phyloP scores from a whole-genome alignment of 345 rosid genomes.

The Bruguiera gymnorhiza region DNA sequence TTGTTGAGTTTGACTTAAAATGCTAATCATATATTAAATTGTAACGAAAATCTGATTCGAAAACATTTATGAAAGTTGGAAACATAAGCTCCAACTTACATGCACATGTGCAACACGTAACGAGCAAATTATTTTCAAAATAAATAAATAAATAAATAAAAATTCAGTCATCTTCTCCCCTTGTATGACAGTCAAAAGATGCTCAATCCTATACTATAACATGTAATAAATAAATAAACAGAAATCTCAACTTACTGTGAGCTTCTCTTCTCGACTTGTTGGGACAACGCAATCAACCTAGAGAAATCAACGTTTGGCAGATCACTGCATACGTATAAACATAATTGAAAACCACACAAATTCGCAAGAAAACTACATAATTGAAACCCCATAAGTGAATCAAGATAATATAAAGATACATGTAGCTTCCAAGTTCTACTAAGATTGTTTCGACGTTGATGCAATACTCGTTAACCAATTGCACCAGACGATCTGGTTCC shows the following conservation, averaged over 20 bases:
- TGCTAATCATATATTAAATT: not conserved
- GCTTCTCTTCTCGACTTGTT: conserved; percentile 37
- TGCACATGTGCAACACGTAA: no score
- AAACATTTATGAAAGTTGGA: no score
- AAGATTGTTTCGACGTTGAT: conserved; percentile 34
- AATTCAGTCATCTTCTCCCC: not conserved
- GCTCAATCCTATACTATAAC: no score
- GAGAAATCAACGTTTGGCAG: conserved; percentile 34
- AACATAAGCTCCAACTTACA: no score
- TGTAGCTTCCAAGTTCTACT: conserved; percentile 28
- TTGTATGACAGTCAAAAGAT: not conserved
- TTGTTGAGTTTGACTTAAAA: not conserved
- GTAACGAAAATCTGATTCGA: no score
- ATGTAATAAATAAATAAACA: not conserved
- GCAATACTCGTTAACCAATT: conserved; percentile 39
- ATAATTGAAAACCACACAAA: conserved; percentile 13
- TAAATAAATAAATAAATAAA: no score
- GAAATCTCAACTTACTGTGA: conserved; percentile 30
- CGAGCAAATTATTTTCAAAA: not conserved
- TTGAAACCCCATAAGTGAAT: conserved; percentile 1
- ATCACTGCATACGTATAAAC: conserved; percentile 31
- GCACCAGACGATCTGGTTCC: conserved; percentile 35
- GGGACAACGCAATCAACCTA: conserved; percentile 30
- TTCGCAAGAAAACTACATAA: not conserved
- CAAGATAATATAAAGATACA: conserved; percentile 18